These are phyloP conservation scores for Trichoderma simmonsii DNA, from an alignment of 2,329 filamentous ascomycete genomes.

Conservation along the genomic window DNA sequence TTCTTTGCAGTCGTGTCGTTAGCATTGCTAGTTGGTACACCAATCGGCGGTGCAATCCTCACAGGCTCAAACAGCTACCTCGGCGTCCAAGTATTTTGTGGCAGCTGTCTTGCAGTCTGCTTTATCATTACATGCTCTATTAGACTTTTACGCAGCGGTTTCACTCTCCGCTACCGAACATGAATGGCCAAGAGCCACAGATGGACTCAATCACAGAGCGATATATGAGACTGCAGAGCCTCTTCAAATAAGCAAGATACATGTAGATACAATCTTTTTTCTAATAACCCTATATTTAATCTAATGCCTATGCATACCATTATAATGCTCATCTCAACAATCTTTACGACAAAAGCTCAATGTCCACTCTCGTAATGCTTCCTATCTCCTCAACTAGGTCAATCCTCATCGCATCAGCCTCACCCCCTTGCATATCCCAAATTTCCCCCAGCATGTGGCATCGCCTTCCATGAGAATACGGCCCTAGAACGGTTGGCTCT, in stretches of 20 bases:
- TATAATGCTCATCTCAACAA: not conserved
- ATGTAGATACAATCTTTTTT: not conserved
- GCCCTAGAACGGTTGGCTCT: not conserved
- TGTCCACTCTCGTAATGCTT: conserved; percentile 38
- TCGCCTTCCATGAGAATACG: not conserved
- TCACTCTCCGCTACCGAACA: not conserved
- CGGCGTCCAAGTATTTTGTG: not conserved
- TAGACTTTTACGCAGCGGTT: not conserved
- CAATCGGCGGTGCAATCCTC: not conserved
- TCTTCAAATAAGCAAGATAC: not conserved
- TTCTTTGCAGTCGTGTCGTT: not conserved
- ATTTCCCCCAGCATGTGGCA: conserved; percentile 5
- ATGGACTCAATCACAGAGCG: not conserved
- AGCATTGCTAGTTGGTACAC: not conserved
- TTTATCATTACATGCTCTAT: not conserved
- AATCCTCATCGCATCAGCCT: conserved; percentile 27
- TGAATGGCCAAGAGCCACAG: not conserved
- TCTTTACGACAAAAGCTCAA: conserved; percentile 31
- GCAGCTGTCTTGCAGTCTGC: not conserved
- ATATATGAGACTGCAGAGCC: not conserved
- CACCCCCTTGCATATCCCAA: conserved; percentile 19
- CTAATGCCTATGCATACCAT: not conserved
- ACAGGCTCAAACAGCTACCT: not conserved
- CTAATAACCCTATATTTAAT: not conserved
- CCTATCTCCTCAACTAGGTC: conserved; percentile 36